Percentiles rank a stretch among this genome's conserved stretches.
Evolutionary conservation across 1,284 basidiomycete genomes (phyloP).

Genomic region (Taiwanofungus camphoratus): DNA sequence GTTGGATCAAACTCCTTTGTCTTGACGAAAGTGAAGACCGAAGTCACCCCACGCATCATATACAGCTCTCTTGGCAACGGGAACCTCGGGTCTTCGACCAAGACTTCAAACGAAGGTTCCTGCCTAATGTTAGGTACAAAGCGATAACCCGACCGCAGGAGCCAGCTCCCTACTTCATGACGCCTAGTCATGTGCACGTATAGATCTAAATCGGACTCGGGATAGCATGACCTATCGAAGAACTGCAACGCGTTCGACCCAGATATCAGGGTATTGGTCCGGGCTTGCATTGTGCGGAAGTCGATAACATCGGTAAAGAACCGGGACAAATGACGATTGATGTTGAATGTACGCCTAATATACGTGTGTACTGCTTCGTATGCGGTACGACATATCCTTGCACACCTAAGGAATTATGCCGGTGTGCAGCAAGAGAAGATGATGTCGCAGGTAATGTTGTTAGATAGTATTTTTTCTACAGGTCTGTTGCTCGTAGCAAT

Average conservation of each 20-base stretch:
- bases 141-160: constrained; percentile 17
- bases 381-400: constrained; percentile 17
- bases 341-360: constrained; percentile 19
- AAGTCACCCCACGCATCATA: neutral
- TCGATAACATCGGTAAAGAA: constrained; percentile 27
- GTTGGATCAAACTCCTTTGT: neutral
- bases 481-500: too few species aligned
- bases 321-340: constrained; percentile 23
- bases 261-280: constrained; percentile 40
- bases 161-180: constrained; percentile 18
- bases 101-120: constrained; percentile 14
- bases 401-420: constrained; percentile 17
- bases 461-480: too few species aligned
- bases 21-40: constrained; percentile 9
- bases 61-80: neutral
- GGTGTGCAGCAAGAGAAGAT: constrained; percentile 19
- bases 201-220: constrained; percentile 42
- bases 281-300: constrained; percentile 40
- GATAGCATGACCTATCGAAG: constrained; percentile 38
- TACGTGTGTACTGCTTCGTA: constrained; percentile 16
- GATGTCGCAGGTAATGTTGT: too few species aligned
- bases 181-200: constrained; percentile 29
- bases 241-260: constrained; percentile 48
- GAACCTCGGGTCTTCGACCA: constrained; percentile 9
- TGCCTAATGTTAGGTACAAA: constrained; percentile 18